A percentile compares a stretch with the other conserved stretches of the same genome.
Conservation (phyloP, 495 filamentous ascomycete genomes). For the Pseudotulostoma volvatum region DNA sequence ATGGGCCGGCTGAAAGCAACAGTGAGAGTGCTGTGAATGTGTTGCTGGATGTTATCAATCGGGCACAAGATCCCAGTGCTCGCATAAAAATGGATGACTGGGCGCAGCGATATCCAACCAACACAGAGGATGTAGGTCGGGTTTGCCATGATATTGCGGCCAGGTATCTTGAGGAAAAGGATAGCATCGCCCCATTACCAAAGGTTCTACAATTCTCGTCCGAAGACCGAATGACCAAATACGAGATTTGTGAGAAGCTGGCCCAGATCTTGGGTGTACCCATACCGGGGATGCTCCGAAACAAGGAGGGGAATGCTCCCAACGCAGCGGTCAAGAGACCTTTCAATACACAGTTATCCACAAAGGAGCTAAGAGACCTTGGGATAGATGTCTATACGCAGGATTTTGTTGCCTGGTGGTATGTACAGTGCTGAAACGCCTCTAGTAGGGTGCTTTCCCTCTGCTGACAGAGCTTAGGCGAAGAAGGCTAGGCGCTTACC, state of each 20-base stretch:
- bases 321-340: slow-evolving; percentile 61
- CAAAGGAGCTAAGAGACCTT: slow-evolving; percentile 52
- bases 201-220: slow-evolving; percentile 72
- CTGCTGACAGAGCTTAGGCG: slow-evolving; percentile 16
- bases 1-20: slow-evolving; percentile 44
- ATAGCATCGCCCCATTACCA: slow-evolving; percentile 36
- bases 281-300: slow-evolving; percentile 51
- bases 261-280: slow-evolving; percentile 67
- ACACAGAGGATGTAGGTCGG: slow-evolving; percentile 75
- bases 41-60: slow-evolving; percentile 56
- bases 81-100: slow-evolving; percentile 76
- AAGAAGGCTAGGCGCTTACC: slow-evolving; percentile 21
- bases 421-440: slow-evolving; percentile 19
- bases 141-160: slow-evolving; percentile 55
- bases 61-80: slow-evolving; percentile 41
- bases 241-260: slow-evolving; percentile 70
- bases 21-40: slow-evolving; percentile 72
- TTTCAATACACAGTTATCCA: slow-evolving; percentile 81
- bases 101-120: slow-evolving; percentile 71
- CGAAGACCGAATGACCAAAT: slow-evolving; percentile 80
- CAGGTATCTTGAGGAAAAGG: slow-evolving; percentile 41
- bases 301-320: slow-evolving; percentile 61
- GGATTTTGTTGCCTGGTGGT: slow-evolving; percentile 79
- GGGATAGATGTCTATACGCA: slow-evolving; percentile 61
- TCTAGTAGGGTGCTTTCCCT: slow-evolving; percentile 1